These are phyloP conservation scores for Arabidopsis lyrata DNA, from an alignment of 441 rosid species.

Conservation along the genomic window DNA sequence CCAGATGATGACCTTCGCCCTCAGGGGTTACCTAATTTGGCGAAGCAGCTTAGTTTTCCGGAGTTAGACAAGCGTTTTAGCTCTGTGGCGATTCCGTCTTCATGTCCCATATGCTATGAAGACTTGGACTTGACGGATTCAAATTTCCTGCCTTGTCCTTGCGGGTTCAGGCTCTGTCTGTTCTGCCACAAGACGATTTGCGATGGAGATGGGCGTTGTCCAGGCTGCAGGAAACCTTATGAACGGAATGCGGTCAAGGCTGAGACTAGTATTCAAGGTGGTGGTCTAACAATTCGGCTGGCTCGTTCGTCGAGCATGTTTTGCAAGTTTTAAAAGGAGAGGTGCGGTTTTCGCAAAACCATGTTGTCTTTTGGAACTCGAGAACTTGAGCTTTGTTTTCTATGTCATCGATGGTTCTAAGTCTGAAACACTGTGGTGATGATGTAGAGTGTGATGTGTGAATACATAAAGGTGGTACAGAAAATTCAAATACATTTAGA, in stretches of 20 bases:
- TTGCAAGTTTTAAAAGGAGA: conserved; percentile 51
- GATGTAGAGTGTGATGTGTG: conserved; percentile 72
- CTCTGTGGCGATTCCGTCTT: conserved; percentile 55
- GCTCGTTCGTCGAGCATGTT: conserved; percentile 83
- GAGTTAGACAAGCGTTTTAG: conserved; percentile 42
- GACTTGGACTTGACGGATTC: conserved; percentile 88
- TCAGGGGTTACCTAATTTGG: conserved; percentile 78
- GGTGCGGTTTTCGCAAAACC: conserved; percentile 37
- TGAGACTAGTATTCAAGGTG: conserved; percentile 63
- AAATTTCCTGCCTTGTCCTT: conserved; percentile 81
- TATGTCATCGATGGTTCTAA: conserved; percentile 57
- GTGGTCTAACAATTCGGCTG: conserved; percentile 64
- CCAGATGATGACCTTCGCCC: conserved; percentile 83
- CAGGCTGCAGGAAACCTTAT: conserved; percentile 89
- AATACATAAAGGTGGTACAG: conserved; percentile 67
- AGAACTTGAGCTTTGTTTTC: conserved; percentile 52
- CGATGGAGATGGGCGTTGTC: conserved; percentile 92
- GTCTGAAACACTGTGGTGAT: conserved; percentile 57
- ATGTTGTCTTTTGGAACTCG: conserved; percentile 62
- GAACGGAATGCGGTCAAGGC: conserved; percentile 53
- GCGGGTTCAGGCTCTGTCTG: conserved; percentile 89
- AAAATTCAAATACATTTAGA: conserved; percentile 57
- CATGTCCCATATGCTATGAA: conserved; percentile 92
- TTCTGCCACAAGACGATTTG: conserved; percentile 94
- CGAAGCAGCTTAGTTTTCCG: conserved; percentile 70